phyloP scores from a whole-genome alignment of 768 basidiomycete genomes.

The Trametes cinnabarina region DNA sequence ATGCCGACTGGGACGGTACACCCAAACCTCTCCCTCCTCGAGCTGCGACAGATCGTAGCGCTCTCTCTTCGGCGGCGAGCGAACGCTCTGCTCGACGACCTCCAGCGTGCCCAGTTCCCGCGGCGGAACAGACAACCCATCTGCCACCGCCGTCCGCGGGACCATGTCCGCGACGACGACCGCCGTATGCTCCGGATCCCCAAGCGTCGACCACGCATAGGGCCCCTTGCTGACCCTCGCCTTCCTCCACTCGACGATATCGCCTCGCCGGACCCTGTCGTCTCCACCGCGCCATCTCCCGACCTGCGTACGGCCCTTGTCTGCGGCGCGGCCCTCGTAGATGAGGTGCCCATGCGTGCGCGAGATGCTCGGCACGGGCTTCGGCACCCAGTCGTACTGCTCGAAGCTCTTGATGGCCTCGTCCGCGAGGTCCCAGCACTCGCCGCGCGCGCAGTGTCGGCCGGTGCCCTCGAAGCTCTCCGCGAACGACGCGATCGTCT shows the following conservation, averaged over 20 bases:
- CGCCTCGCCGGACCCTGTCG: conserved; percentile 49
- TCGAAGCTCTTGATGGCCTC: conserved; percentile 46
- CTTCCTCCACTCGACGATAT: conserved; percentile 53
- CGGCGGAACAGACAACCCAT: conserved; percentile 38
- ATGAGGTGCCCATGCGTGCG: conserved; percentile 58
- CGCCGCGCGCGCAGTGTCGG: conserved; percentile 47
- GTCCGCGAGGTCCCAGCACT: conserved; percentile 58
- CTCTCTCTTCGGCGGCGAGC: conserved; percentile 37
- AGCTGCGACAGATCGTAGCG: conserved; percentile 46
- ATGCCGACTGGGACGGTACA: conserved; percentile 53
- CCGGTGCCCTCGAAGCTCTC: conserved; percentile 43
- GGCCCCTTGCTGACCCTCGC: conserved; percentile 35
- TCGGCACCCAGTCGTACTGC: conserved; percentile 41
- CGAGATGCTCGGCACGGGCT: conserved; percentile 46
- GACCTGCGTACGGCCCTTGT: conserved; percentile 30
- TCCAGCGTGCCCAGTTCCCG: conserved; percentile 42
- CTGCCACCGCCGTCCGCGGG: conserved; percentile 29
- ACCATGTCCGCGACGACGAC: conserved; percentile 43
- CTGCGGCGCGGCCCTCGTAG: conserved; percentile 39
- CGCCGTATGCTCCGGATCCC: conserved; percentile 56
- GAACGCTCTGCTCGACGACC: conserved; percentile 54
- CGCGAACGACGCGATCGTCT: conserved; percentile 47
- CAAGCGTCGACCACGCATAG: conserved; percentile 31
- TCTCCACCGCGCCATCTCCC: conserved; percentile 54
- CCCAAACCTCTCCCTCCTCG: conserved; percentile 54